Conservation (phyloP, 2,329 filamentous ascomycete species). For the Pseudocercospora ulei region DNA sequence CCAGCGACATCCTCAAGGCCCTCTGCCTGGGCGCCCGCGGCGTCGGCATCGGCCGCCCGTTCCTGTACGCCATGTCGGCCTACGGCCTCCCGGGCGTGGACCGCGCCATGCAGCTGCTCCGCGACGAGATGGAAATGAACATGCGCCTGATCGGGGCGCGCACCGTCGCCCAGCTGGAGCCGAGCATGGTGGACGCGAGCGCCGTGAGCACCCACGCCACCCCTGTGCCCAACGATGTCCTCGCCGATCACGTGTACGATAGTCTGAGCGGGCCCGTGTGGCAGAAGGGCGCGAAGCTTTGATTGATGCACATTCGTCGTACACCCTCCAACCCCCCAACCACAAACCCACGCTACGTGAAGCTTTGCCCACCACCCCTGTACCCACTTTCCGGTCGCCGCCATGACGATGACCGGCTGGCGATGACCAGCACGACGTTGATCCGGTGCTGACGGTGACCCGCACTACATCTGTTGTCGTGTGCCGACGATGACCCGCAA, state of each 20-base stretch:
- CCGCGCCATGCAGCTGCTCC: constrained; percentile 64
- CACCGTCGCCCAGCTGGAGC: constrained; percentile 65
- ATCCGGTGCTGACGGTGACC: no score
- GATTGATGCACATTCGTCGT: background rate
- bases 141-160: constrained; percentile 85
- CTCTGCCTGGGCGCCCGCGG: constrained; percentile 84
- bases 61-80: constrained; percentile 90
- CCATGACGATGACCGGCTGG: no score
- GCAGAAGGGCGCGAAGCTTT: constrained; percentile 28
- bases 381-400: no score
- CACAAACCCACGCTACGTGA: no score
- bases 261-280: constrained; percentile 37
- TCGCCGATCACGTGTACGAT: constrained; percentile 50
- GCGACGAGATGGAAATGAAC: constrained; percentile 96
- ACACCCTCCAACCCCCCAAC: no score
- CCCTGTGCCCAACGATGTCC: constrained; percentile 52
- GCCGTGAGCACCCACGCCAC: constrained; percentile 56
- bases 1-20: constrained; percentile 91
- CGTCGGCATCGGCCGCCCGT: constrained; percentile 87
- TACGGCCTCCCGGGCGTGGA: constrained; percentile 84
- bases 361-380: no score
- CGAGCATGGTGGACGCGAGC: constrained; percentile 67
- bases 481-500: no score
- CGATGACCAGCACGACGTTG: no score
- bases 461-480: no score